Evolutionary conservation across 2,329 filamentous ascomycete genomes (phyloP), one percentile per base, ranked within the genome.

Genomic region (Colletotrichum lentis): DNA sequence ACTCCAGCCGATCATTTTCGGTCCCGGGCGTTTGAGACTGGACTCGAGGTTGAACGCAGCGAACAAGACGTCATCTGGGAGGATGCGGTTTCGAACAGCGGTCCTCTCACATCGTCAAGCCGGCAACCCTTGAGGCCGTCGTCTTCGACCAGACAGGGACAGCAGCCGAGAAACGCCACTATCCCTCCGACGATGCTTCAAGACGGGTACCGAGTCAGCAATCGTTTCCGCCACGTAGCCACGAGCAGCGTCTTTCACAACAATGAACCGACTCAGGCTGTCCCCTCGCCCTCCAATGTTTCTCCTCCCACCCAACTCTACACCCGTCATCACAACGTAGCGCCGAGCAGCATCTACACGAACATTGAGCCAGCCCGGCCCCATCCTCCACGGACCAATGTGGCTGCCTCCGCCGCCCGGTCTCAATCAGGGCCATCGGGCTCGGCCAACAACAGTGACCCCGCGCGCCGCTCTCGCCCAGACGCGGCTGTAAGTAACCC

Each of bases 401-500:
- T 39, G n/a, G 37, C n/a, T 10, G n/a, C 18, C 50, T 20, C n/a
- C 12, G 11, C 50, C n/a, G 31, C 31, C n/a, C 31, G 11, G 1
- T 24, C 18, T 53, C 31, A n/a, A 53, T 10, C 18, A 27, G n/a
- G 24, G 24, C 11, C 5, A 18, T 22, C 20, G 3, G 56, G 10
- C 43, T 10, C 7, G 27, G 12, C 11, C 44, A 44, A 7, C 14
- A 10, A 10, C 14, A 10, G n/a, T 16, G 31, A 53, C 4, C 44
- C 14, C 56, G 31, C 18, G 27, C 43, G 43, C 27, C 41, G 41
- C n/a, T 31, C n/a, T 5, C 44, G 35, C 27, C 41, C 27, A 14
- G 57, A 46, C 55, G 62, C 55, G 47, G 31, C 52, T 20, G 65
- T 69, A 43, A 69, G 66, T 69, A n/a, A 20, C 5, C 62, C 55